A percentile compares a stretch with the other conserved stretches of the same genome.
phyloP scores from a whole-genome alignment of 768 basidiomycete genomes.

The Chalciporus sphaerocephalus region DNA sequence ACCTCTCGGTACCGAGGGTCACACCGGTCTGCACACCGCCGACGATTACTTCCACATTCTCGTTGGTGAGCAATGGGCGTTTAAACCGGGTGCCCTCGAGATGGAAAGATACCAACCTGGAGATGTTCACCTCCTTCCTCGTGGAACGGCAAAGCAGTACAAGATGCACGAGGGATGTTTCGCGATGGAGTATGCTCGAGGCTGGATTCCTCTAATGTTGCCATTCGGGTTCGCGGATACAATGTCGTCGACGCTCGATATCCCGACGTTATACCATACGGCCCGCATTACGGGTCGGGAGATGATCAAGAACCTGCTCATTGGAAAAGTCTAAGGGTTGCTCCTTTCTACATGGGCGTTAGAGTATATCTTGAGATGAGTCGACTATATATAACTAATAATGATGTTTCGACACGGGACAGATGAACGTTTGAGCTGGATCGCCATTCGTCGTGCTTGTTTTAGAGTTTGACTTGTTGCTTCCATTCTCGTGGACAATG shows the following conservation, averaged over 20 bases:
- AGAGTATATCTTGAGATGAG: too few relatives aligned
- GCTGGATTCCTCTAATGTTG: constrained; percentile 96
- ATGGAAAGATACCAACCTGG: constrained; percentile 86
- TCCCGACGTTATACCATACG: constrained; percentile 78
- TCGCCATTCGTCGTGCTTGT: too few relatives aligned
- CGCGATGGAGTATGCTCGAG: constrained; percentile 91
- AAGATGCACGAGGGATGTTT: constrained; percentile 97
- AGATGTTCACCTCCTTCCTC: constrained; percentile 74
- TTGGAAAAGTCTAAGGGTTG: constrained; percentile 71
- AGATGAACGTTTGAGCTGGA: too few relatives aligned
- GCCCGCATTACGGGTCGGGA: constrained; percentile 74
- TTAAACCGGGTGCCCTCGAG: constrained; percentile 70
- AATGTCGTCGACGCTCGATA: constrained; percentile 84
- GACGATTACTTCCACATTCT: constrained; percentile 99
- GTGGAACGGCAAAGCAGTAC: constrained; percentile 91
- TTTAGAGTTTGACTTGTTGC: too few relatives aligned
- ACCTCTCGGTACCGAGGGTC: constrained; percentile 95
- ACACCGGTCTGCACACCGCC: constrained; percentile 88
- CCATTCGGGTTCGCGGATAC: constrained; percentile 90
- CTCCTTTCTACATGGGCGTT: neutral
- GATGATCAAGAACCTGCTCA: constrained; percentile 73
- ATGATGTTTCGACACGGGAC: too few relatives aligned
- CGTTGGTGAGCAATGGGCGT: constrained; percentile 93
- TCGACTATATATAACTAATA: too few relatives aligned
- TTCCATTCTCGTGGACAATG: too few relatives aligned